These are phyloP conservation scores for Balansia obtecta DNA, from an alignment of 2,329 filamentous ascomycete species.

Conservation along the genomic window DNA sequence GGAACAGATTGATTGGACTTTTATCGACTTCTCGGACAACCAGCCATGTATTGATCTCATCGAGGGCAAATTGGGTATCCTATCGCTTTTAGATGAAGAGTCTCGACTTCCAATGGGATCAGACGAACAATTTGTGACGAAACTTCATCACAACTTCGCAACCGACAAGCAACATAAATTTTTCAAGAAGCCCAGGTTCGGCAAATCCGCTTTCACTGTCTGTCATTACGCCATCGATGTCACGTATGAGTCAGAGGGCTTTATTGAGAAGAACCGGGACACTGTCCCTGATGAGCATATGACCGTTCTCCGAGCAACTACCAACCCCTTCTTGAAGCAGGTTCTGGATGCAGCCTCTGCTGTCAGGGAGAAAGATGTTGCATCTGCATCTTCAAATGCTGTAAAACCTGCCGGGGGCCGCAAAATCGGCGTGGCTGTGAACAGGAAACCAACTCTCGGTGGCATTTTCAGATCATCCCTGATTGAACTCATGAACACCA, in stretches of 20 bases:
- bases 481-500: slow-evolving; percentile 95
- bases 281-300: slow-evolving; percentile 98
- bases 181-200: slow-evolving; percentile 97
- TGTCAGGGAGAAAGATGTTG: slow-evolving; percentile 79
- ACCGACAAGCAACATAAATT: slow-evolving; percentile 88
- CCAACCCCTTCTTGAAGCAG: slow-evolving; percentile 71
- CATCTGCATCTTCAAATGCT: slow-evolving; percentile 51
- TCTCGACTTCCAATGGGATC: slow-evolving; percentile 94
- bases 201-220: slow-evolving; percentile 93
- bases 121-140: slow-evolving; percentile 92
- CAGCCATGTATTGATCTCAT: slow-evolving; percentile 98
- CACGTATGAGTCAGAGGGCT: slow-evolving; percentile 96
- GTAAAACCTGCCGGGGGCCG: slow-evolving; percentile 71
- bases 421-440: slow-evolving; percentile 82
- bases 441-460: slow-evolving; percentile 91
- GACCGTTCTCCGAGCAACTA: slow-evolving; percentile 75
- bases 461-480: slow-evolving; percentile 98
- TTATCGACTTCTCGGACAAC: slow-evolving; percentile 98
- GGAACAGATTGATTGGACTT: slow-evolving; percentile 97
- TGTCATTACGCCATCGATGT: slow-evolving; percentile 98
- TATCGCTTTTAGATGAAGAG: slow-evolving; percentile 90
- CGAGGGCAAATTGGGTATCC: slow-evolving; percentile 87
- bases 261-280: slow-evolving; percentile 98
- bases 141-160: slow-evolving; percentile 88
- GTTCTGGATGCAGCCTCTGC: slow-evolving; percentile 77